Conservation (phyloP, 2,329 filamentous ascomycete genomes). For the Didymella lethalis region DNA sequence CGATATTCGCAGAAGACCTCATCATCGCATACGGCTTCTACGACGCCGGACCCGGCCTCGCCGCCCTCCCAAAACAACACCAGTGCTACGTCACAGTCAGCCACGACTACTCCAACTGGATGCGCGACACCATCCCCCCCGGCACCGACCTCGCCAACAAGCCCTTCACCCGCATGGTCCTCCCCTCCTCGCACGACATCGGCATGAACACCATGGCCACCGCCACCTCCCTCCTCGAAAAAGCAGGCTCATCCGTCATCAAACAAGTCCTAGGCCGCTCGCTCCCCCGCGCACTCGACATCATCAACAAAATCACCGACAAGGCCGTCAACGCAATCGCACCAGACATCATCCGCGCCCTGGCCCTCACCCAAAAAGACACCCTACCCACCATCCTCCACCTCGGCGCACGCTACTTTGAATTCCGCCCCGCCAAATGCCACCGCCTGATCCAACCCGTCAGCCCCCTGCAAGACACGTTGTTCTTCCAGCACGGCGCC, state of each 20-base stretch:
- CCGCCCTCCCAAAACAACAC: constrained; percentile 55
- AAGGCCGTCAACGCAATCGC: constrained; percentile 41
- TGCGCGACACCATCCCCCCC: constrained; percentile 53
- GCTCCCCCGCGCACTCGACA: constrained; percentile 33
- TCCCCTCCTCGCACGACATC: constrained; percentile 59
- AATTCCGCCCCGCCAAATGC: constrained; percentile 60
- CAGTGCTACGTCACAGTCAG: constrained; percentile 56
- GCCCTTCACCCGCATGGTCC: constrained; percentile 55
- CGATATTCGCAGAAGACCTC: constrained; percentile 46
- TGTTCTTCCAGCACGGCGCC: constrained; percentile 61
- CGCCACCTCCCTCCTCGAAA: constrained; percentile 51
- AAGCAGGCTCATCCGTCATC: constrained; percentile 44
- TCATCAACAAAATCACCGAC: constrained; percentile 43
- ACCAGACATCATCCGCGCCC: constrained; percentile 57
- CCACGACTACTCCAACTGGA: constrained; percentile 56
- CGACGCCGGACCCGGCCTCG: constrained; percentile 56
- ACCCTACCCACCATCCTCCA: constrained; percentile 54
- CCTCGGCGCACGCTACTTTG: constrained; percentile 61
- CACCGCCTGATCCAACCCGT: constrained; percentile 52
- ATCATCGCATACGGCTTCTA: constrained; percentile 60
- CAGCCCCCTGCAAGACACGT: constrained; percentile 53
- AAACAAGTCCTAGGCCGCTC: constrained; percentile 42
- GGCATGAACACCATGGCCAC: constrained; percentile 63
- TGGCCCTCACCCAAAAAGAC: constrained; percentile 63
- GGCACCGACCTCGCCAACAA: constrained; percentile 51